These are phyloP conservation scores for Pleurotus eryngii DNA, from an alignment of 768 basidiomycete genomes.

Conservation along the genomic window DNA sequence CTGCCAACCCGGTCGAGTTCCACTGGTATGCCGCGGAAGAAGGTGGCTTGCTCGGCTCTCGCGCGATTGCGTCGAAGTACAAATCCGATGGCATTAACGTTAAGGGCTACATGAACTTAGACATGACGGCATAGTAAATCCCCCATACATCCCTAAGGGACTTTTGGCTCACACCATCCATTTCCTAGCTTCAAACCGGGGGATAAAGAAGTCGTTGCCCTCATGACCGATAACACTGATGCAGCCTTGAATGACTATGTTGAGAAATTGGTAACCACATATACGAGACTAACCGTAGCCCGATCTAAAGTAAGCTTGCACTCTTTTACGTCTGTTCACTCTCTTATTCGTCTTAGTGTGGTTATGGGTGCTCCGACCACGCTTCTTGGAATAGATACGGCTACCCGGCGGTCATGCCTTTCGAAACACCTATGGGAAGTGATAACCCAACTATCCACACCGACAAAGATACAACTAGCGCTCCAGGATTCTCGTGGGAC, in stretches of 20 bases:
- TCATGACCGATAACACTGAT: constrained; percentile 38
- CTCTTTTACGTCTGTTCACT: not conserved
- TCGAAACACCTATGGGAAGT: constrained; percentile 38
- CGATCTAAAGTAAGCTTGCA: constrained; percentile 31
- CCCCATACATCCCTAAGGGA: not conserved
- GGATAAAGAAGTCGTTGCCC: constrained; percentile 36
- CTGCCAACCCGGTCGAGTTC: constrained; percentile 41
- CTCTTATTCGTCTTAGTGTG: constrained; percentile 22
- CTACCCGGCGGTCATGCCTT: constrained; percentile 37
- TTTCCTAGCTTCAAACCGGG: constrained; percentile 42
- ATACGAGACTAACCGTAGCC: constrained; percentile 33
- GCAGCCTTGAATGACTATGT: constrained; percentile 41
- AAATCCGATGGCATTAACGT: constrained; percentile 40
- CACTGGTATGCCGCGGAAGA: constrained; percentile 48
- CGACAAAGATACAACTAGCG: constrained; percentile 40
- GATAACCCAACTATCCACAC: constrained; percentile 44
- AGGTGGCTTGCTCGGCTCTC: constrained; percentile 45
- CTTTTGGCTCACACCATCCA: constrained; percentile 9
- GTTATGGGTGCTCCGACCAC: constrained; percentile 44
- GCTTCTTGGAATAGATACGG: constrained; percentile 43
- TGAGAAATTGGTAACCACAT: constrained; percentile 32
- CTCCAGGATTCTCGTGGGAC: constrained; percentile 43
- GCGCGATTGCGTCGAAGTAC: constrained; percentile 51
- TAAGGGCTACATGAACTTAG: constrained; percentile 48
- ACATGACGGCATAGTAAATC: constrained; percentile 36